Conservation (phyloP, 106 monocot species). For the Narthecium ossifragum region DNA sequence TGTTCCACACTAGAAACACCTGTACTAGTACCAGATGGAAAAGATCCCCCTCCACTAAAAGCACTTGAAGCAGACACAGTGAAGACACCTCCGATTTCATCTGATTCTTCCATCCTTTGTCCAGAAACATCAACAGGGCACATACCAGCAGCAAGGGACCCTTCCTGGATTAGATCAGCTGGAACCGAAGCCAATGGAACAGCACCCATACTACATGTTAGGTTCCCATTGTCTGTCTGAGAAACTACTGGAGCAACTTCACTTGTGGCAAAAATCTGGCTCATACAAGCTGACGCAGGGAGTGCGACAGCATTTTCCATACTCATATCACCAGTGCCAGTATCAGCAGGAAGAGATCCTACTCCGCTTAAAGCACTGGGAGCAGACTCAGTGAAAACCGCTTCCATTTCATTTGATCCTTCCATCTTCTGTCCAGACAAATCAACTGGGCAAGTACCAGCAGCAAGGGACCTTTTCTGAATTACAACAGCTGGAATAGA, state of each 20-base stretch:
- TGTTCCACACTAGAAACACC: too few species aligned
- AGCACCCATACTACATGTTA: neutral
- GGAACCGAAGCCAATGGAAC: neutral
- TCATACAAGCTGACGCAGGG: neutral
- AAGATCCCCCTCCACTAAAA: too few species aligned
- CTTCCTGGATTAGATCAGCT: neutral
- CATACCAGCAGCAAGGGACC: neutral
- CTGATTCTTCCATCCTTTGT: neutral
- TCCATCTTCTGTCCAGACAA: neutral
- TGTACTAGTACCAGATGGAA: too few species aligned
- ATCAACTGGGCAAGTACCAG: neutral
- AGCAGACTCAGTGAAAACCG: too few species aligned
- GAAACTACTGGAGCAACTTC: neutral
- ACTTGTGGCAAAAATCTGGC: neutral
- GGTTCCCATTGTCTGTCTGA: conserved; percentile 7
- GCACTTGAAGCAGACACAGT: too few species aligned
- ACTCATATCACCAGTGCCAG: neutral
- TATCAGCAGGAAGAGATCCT: too few species aligned
- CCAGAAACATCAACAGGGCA: neutral
- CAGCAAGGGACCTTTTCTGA: neutral
- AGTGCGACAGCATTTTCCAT: neutral
- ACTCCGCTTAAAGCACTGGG: too few species aligned
- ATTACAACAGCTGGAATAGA: neutral
- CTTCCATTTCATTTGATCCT: too few species aligned
- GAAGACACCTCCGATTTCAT: too few species aligned